Base-by-base conservation (phyloP, 2,329 filamentous ascomycete species). In the Phialophora tarda region DNA sequence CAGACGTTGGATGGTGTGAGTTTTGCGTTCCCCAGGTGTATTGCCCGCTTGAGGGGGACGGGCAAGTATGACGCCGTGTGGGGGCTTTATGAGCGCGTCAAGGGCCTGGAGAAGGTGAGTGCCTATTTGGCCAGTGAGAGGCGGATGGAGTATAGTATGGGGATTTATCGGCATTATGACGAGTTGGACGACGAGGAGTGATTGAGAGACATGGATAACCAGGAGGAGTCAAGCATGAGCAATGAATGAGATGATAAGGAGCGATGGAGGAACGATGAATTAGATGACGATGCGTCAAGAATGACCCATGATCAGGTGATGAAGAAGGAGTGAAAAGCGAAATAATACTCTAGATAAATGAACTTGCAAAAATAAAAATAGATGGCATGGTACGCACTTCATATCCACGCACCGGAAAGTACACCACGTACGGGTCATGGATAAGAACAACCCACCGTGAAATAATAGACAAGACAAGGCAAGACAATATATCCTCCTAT, bases 121-220 rank as follows among this genome's bases (percentile, higher is more conserved):
- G 84, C 81, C 51, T 94, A 94, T 74, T 77, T 94, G 59, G 82
- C 77, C 23, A 93, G 90, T 76, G 82, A 86, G 2, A 83, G 88
- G 69, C 82, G 90, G 48, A 75, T 84, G 73, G 77, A 82, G 59
- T 94, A 91, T 74, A 79, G 81, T 0, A 77, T 83, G 68, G 90
- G 91, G 0, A 84, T 94, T 51, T 94, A 87, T 75, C 83, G 91
- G 41, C 81, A 91, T 73, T 93, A 94, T 73, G 83, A 87, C 2
- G 91, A 93, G 79, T 77, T 94, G 59, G 91, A 93, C 71, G 70
- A 80, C 51, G 77, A 83, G 38, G 38, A 60, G 41, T 50, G 44
- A 60, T n/a, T 7, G 8, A 4, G n/a, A 24, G 47, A 21, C 21
- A 17, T 41, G 38, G 32, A 34, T 30, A 4, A 26, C 10, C 2